Evolutionary conservation across 371 early-diverging fungal genomes (phyloP), one percentile per base, ranked within the genome.

Genomic region (Rhizomucor miehei): DNA sequence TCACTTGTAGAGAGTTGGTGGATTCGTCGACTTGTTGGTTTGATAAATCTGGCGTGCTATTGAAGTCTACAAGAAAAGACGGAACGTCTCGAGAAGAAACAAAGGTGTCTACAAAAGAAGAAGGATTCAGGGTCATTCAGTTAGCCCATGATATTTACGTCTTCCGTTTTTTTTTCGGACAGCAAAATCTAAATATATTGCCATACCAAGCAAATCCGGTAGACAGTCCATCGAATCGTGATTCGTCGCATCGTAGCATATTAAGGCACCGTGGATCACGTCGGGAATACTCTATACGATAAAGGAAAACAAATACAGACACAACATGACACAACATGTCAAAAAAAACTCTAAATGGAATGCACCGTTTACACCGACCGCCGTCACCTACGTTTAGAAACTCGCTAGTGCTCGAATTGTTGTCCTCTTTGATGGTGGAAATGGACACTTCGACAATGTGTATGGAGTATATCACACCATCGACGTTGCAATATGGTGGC

Each of bases 191-290:
- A 44, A 4, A 48, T 44, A 57, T 58, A 52, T 48, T 40, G 56
- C 51, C 59, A 56, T 71, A 71, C 75, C 63, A 47, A 67, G 61
- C 52, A 75, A 52, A 59, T 71, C 67, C 14, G 66, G 65, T 48
- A 70, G 51, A 38, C 64, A 63, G 38, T 67, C 68, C 50, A 69
- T 49, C 14, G 69, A 69, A 35, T 60, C 62, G 36, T 50, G 53
- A 52, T 65, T 59, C 1, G 64, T 59, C 37, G 62, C 54, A 29
- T 75, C 75, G 56, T 71, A 75, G 43, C 75, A 75, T 35, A 71
- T 64, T 21, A 75, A 51, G 9, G 65, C 67, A 44, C 67, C 69
- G 51, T 75, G 67, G 29, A 29, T 29, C 29, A 55, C 51, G 25
- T 39, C 46, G 24, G 67, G 58, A 29, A 65, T 20, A 36, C 50